Evolutionary conservation across 768 basidiomycete genomes (phyloP), one percentile per base, ranked within the genome.

Genomic region (Kwoniella mangroviensis): DNA sequence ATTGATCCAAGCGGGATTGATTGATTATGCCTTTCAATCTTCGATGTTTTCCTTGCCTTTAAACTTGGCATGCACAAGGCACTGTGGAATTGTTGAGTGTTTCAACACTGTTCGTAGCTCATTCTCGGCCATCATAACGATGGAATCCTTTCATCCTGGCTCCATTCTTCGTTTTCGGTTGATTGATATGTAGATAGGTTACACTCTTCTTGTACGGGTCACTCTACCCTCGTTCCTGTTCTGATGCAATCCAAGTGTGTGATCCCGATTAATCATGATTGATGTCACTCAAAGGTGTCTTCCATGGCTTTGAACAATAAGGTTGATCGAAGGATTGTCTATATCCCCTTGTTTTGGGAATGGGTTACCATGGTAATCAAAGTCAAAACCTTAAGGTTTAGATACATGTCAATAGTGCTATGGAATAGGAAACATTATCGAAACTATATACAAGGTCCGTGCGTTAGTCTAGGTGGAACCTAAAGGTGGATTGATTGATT

Each of bases 1-100:
- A 24, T 58, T 19, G 58, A 59, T 59, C 58, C 10, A 59, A 59
- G 58, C 58, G 58, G 58, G 58, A 59, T 59, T 59, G 58, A 22
- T 59, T 41, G 58, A 15, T 15, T 49, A 49, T 49, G 5, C 45
- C 45, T 49, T 49, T 49, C 45, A 49, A 49, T 49, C 45, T 19
- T 19, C 12, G 13, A 49, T 49, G 19, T 6, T 15, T 13, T 19
- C 6, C 45, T 19, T 49, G 15, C 45, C 45, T 49, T 45, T 12
- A 4, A 49, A 13, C 45, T 49, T 49, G 45, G 45, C 45, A 49
- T 49, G 19, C 19, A 49, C 45, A 49, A 49, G 45, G 45, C 45
- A 49, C 45, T 49, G 12, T 19, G 19, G 13, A 13, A 19, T 13
- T 1, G 45, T 13, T 49, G 45, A 49, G 45, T 49, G 45, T 49